Conservation (phyloP, 495 filamentous ascomycete species). For the Apodospora peruviana region DNA sequence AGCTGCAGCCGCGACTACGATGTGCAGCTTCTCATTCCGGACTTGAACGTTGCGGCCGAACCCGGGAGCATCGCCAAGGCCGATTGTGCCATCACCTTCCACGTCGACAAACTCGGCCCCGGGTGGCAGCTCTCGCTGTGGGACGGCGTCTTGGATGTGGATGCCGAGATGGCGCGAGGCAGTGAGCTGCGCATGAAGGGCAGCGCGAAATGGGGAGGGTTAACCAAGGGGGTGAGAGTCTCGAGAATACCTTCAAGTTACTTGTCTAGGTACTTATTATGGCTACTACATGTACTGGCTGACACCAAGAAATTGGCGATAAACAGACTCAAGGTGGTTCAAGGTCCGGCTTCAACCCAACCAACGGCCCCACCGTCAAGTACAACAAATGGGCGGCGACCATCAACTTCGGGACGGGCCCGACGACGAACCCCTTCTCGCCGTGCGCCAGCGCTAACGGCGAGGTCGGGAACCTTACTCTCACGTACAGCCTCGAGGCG, state of each 20-base stretch:
- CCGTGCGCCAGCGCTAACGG: conserved; percentile 3
- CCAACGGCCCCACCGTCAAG: conserved; percentile 1
- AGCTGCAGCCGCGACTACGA: conserved; percentile 2
- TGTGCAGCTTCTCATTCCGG: conserved; percentile 6
- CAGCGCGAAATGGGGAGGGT: conserved; percentile 1
- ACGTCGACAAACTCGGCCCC: conserved; percentile 2
- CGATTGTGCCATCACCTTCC: conserved; percentile 3
- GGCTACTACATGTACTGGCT: background rate
- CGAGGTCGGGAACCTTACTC: conserved; percentile 5
- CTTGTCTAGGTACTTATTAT: background rate
- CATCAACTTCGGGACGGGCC: conserved; percentile 3
- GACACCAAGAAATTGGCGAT: background rate
- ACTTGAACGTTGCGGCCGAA: conserved; percentile 1
- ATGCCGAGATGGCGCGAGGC: conserved; percentile 2
- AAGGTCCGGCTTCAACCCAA: conserved; percentile 1
- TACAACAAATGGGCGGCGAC: conserved; percentile 6
- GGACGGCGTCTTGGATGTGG: conserved; percentile 5
- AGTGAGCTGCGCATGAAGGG: conserved; percentile 4
- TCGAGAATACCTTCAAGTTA: conserved; percentile 1
- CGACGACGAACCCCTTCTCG: background rate
- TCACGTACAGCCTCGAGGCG: conserved; percentile 8
- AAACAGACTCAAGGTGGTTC: background rate
- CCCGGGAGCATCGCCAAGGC: background rate
- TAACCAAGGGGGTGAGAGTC: conserved; percentile 1
- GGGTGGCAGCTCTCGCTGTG: conserved; percentile 5